Base-by-base conservation (phyloP, 2,329 filamentous ascomycete genomes). In the Pyricularia sp. region DNA sequence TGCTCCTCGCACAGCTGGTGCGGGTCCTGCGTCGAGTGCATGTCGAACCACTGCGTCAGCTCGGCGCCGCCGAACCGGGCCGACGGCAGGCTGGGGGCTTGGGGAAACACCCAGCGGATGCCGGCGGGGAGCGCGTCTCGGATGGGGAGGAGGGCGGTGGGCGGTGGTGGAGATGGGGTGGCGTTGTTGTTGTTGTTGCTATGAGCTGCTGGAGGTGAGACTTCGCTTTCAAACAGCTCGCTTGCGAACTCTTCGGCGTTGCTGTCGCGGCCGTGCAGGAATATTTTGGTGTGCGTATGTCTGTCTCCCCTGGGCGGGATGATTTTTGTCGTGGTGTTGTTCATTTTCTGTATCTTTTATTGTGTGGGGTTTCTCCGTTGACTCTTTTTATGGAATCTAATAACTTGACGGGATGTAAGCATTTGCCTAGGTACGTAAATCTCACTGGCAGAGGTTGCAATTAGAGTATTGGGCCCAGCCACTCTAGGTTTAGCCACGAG, bases 11-110 rank as follows among this genome's bases (percentile, higher is more conserved):
- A 50, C 4, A 70, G 58, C 26, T 73, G 72, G 77, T 84, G 69
- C 77, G 82, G 70, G 77, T 84, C 70, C 76, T 88, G 55, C 79
- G 84, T 71, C 75, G 86, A 86, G 85, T 65, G 81, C 82, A 69
- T 83, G 81, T 70, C 70, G 10, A 69, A 71, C 70, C 70, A 71
- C 65, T 70, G 70, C 3, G 72, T 72, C 66, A 74, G 71, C 0
- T 68, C 30, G 30, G 10, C 26, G 12, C 58, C 68, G 9, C 66
- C 72, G 66, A 75, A 76, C 11, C 74, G 72, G 17, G 71, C 26
- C 0, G 74, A 76, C 0, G 30, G 69, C 1, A 71, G 23, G 0
- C 65, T 7, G 0, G 73, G 72, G 0, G 76, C 75, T 0, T 65
- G 64, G 3, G 76, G 76, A 58, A 78, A 78, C 3, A 78, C 74